A percentile compares a stretch with the other conserved stretches of the same genome.
Evolutionary conservation across 225 moss, liverwort and hornwort species (phyloP).

Genomic region (Thuidium tamariscinum): DNA sequence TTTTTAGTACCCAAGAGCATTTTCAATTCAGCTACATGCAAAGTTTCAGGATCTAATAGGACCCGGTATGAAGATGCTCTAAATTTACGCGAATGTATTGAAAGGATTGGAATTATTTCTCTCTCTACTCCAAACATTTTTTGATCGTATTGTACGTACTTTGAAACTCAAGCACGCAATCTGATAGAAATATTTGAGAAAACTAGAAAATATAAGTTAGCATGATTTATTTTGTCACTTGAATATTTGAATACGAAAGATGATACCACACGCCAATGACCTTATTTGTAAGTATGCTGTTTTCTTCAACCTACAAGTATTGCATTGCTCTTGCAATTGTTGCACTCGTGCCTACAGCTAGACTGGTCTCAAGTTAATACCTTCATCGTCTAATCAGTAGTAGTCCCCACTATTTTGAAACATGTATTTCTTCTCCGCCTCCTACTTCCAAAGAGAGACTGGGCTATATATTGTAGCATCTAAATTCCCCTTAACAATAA

Average conservation of each 20-base stretch:
- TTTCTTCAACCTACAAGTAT: neutral
- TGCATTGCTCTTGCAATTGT: neutral
- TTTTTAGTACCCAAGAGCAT: neutral
- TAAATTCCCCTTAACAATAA: neutral
- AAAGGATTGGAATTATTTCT: neutral
- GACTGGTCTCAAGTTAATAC: neutral
- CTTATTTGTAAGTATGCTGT: neutral
- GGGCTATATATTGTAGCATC: too few species aligned
- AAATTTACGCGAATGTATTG: neutral
- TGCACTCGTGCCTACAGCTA: neutral
- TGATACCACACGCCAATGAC: neutral
- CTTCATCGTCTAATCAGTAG: too few species aligned
- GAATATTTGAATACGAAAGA: neutral
- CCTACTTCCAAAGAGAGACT: too few species aligned
- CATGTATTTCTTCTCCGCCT: too few species aligned
- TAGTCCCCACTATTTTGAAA: too few species aligned
- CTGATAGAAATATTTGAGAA: too few species aligned
- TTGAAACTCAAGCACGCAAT: neutral
- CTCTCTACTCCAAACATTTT: too few species aligned
- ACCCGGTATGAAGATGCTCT: neutral
- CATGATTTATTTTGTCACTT: too few species aligned
- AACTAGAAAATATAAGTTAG: neutral
- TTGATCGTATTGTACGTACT: neutral
- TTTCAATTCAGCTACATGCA: neutral
- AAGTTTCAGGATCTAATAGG: neutral